Evolutionary conservation across 2,329 filamentous ascomycete species (phyloP).

Genomic region (Paracamarosporium sp.): DNA sequence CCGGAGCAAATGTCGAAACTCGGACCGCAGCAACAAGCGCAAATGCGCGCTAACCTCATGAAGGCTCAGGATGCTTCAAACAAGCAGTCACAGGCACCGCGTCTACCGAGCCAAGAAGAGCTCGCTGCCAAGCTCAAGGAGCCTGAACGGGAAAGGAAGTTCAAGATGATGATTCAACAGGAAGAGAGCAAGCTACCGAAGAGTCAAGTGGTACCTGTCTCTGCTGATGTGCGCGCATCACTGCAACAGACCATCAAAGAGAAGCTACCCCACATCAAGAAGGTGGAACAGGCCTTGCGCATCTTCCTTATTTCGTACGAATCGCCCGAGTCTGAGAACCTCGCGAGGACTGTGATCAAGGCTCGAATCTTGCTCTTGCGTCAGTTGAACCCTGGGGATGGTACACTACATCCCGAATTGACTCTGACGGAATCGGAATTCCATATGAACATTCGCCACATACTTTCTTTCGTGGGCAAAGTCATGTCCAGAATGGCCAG

Average conservation of each 20-base stretch:
- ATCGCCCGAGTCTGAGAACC: conserved; percentile 26
- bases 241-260: conserved; percentile 36
- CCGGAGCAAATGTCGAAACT: conserved; percentile 44
- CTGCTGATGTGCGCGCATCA: conserved; percentile 27
- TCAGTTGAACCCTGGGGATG: conserved; percentile 36
- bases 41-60: conserved; percentile 39
- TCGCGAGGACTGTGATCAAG: conserved; percentile 35
- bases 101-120: conserved; percentile 29
- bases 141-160: conserved; percentile 33
- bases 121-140: conserved; percentile 33
- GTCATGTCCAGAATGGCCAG: conserved; percentile 31
- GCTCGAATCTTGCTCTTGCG: conserved; percentile 32
- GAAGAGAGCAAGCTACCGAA: conserved; percentile 32
- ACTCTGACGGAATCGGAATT: conserved; percentile 38
- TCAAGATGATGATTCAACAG: conserved; percentile 35
- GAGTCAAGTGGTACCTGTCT: conserved; percentile 28
- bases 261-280: conserved; percentile 32
- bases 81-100: conserved; percentile 33
- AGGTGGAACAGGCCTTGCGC: conserved; percentile 39
- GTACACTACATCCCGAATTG: conserved; percentile 36
- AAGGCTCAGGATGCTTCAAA: conserved; percentile 42
- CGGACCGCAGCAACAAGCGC: conserved; percentile 39
- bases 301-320: conserved; percentile 38
- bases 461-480: conserved; percentile 36
- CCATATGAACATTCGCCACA: conserved; percentile 27